Evolutionary conservation across 257 asterid species (phyloP).

Genomic region (Pogostemon cablin): DNA sequence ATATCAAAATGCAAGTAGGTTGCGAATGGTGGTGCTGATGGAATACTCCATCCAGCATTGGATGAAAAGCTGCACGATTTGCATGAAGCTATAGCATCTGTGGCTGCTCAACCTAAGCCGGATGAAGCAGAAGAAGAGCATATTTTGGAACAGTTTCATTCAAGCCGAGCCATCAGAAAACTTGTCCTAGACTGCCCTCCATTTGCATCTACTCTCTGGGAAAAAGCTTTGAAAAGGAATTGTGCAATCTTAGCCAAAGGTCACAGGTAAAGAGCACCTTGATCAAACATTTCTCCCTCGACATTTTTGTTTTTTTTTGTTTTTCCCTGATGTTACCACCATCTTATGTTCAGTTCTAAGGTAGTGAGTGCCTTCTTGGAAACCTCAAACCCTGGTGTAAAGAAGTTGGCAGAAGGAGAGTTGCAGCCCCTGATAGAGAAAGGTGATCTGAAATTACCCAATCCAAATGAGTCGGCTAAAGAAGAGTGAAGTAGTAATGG

Average conservation of each 20-base stretch:
- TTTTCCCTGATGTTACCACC: slow-evolving; percentile 14
- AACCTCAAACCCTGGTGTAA: slow-evolving; percentile 52
- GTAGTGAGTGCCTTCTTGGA: slow-evolving; percentile 65
- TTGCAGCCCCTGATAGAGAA: slow-evolving; percentile 63
- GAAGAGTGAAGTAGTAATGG: slow-evolving; percentile 26
- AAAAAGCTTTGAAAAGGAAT: slow-evolving; percentile 73
- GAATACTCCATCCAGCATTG: slow-evolving; percentile 62
- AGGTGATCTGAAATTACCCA: slow-evolving; percentile 57
- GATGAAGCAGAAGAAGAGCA: slow-evolving; percentile 62
- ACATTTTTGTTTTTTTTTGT: neutral
- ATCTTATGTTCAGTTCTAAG: slow-evolving; percentile 51
- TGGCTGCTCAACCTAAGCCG: slow-evolving; percentile 63
- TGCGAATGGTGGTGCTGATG: slow-evolving; percentile 72
- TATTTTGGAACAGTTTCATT: slow-evolving; percentile 74
- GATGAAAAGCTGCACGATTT: slow-evolving; percentile 58
- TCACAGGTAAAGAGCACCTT: slow-evolving; percentile 59
- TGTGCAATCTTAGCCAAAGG: slow-evolving; percentile 76
- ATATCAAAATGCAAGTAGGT: slow-evolving; percentile 48
- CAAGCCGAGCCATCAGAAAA: slow-evolving; percentile 79
- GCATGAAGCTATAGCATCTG: slow-evolving; percentile 62
- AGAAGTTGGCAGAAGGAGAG: slow-evolving; percentile 61
- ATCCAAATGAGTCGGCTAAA: slow-evolving; percentile 33
- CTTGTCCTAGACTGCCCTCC: slow-evolving; percentile 76
- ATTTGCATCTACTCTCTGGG: slow-evolving; percentile 76
- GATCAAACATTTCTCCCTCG: neutral